Evolutionary conservation across 1,284 basidiomycete species (phyloP), one percentile per base, ranked within the genome.

Genomic region (Moniliophthora roreri): DNA sequence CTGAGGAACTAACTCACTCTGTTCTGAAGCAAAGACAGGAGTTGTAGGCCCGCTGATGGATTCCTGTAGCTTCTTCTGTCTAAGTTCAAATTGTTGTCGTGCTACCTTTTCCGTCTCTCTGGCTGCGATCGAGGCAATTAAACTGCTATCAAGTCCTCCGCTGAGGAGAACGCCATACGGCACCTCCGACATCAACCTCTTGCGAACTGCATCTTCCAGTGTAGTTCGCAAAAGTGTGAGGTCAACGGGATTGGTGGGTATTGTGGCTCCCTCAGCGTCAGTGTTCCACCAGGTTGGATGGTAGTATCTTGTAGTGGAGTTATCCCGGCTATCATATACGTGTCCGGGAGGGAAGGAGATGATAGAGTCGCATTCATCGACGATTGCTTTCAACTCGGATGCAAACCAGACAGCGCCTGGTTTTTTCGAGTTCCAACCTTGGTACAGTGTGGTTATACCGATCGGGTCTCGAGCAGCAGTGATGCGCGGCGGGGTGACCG

Each of bases 161-260:
- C 91, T 94, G 51, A 99, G 81, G 38, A 99, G 80, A 10, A 99
- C 97, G 62, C 97, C 97, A 65, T 98, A 99, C 10, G 97, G 97
- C 2, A 99, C 97, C 72, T 99, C 97, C 51, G 92, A 94, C 97
- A 99, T 99, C 53, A 99, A 76, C 52, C 97, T 82, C 75, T 99
- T 99, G 64, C 88, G 84, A 41, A 99, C 97, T 10, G 97, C 93
- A 50, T 81, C 87, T 74, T 99, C 97, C 35, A 99, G 81, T 0
- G 88, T 80, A 69, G 92, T 86, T 44, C 95, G 83, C 39, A 98
- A 71, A 34, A 82, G 69, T 16, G 78, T 87, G 55, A 91, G 75
- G 69, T 99, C 87, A 16, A 79, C 82, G 5, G 82, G 66, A 46
- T 75, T 81, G 54, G 82, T 82, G 34, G 95, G 92, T 46, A 87